phyloP scores from a whole-genome alignment of 805 yeast species.

The Wickerhamiella sergipiensis region DNA sequence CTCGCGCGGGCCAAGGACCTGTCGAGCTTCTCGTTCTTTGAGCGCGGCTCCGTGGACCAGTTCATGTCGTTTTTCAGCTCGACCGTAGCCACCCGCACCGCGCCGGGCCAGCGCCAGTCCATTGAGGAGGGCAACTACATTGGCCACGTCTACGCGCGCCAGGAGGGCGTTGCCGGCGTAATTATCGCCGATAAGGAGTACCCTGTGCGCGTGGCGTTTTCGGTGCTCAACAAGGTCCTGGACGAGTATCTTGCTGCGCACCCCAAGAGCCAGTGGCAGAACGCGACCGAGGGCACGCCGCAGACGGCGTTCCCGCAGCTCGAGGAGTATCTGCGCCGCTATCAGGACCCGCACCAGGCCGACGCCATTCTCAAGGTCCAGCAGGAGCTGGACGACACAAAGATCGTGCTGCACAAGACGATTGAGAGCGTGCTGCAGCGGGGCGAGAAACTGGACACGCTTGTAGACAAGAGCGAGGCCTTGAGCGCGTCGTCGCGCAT shows the following conservation, averaged over 20 bases:
- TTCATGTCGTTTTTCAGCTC: slow-evolving; percentile 90
- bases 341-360: slow-evolving; percentile 95
- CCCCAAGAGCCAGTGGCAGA: slow-evolving; percentile 57
- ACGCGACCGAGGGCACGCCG: slow-evolving; percentile 29
- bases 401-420: slow-evolving; percentile 89
- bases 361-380: slow-evolving; percentile 95
- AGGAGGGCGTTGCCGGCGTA: slow-evolving; percentile 87
- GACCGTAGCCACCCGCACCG: slow-evolving; percentile 81
- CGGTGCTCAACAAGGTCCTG: slow-evolving; percentile 74
- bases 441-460: slow-evolving; percentile 87
- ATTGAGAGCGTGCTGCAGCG: slow-evolving; percentile 88
- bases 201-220: slow-evolving; percentile 93
- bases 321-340: slow-evolving; percentile 58
- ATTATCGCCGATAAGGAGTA: slow-evolving; percentile 88
- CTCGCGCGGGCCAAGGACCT: slow-evolving; percentile 70
- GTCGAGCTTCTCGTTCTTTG: slow-evolving; percentile 79
- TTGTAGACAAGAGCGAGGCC: slow-evolving; percentile 93
- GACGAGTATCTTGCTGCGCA: slow-evolving; percentile 73
- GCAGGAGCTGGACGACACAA: slow-evolving; percentile 94
- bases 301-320: slow-evolving; percentile 44
- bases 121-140: slow-evolving; percentile 84
- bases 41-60: slow-evolving; percentile 68
- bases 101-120: slow-evolving; percentile 81
- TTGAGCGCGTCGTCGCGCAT: slow-evolving; percentile 75
- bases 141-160: slow-evolving; percentile 81